phyloP scores from a whole-genome alignment of 1,139 yeast genomes.

The Candida albicans region DNA sequence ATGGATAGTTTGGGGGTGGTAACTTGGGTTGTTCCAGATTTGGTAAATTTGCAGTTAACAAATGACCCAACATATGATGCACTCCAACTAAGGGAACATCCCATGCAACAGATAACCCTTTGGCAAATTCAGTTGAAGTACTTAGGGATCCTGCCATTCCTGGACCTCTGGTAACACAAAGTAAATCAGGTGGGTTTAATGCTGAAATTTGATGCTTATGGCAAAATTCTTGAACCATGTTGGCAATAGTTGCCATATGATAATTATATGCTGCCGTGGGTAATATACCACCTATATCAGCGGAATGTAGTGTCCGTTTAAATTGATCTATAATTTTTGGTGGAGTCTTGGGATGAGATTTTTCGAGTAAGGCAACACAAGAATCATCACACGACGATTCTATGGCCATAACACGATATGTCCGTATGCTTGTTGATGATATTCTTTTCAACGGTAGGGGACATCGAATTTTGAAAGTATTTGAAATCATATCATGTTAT shows the following conservation, averaged over 20 bases:
- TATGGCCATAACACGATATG: conserved; percentile 73
- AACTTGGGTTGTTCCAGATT: conserved; percentile 32
- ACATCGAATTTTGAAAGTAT: background rate
- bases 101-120: conserved; percentile 82
- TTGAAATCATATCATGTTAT: conserved; percentile 14
- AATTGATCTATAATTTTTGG: conserved; percentile 60
- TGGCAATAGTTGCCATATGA: conserved; percentile 58
- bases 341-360: conserved; percentile 26
- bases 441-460: background rate
- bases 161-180: conserved; percentile 94
- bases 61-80: conserved; percentile 95
- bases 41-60: conserved; percentile 65
- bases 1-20: conserved; percentile 65
- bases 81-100: conserved; percentile 80
- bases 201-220: conserved; percentile 24
- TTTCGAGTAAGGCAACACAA: conserved; percentile 75
- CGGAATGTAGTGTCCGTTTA: conserved; percentile 67
- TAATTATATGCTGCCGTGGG: conserved; percentile 85
- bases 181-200: conserved; percentile 59
- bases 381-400: conserved; percentile 97
- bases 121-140: conserved; percentile 80
- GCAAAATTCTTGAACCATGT: conserved; percentile 28
- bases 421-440: conserved; percentile 17
- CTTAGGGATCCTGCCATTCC: conserved; percentile 92
- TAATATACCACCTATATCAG: conserved; percentile 75